phyloP scores from a whole-genome alignment of 768 basidiomycete genomes.

The Pulveroboletus ravenelii region DNA sequence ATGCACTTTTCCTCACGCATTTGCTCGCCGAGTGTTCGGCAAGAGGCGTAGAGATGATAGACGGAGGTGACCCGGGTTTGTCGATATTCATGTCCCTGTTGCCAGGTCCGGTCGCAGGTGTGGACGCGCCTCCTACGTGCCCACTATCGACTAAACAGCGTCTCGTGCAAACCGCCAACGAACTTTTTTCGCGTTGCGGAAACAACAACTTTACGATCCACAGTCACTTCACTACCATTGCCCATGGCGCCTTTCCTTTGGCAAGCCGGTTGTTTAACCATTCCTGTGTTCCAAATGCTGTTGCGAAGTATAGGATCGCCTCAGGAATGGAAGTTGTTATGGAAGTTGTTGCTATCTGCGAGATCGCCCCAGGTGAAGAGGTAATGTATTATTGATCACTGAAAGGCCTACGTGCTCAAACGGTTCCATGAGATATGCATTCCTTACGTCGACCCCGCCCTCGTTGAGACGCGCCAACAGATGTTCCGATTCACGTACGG shows the following conservation, averaged over 20 bases:
- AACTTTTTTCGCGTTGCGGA: conserved; percentile 56
- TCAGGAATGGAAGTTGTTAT: conserved; percentile 41
- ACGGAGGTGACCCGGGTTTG: conserved; percentile 25
- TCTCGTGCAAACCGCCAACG: conserved; percentile 18
- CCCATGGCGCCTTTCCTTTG: conserved; percentile 70
- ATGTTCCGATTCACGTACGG: conserved; percentile 61
- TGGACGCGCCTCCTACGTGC: conserved; percentile 30
- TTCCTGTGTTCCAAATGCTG: conserved; percentile 72
- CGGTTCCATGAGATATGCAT: conserved; percentile 53
- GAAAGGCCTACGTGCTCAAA: not conserved
- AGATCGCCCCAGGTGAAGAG: conserved; percentile 60
- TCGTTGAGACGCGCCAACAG: conserved; percentile 54
- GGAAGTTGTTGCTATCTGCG: conserved; percentile 61
- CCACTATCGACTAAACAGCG: conserved; percentile 26
- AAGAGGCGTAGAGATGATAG: conserved; percentile 1
- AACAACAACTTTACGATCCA: conserved; percentile 83
- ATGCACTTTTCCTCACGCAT: conserved; percentile 62
- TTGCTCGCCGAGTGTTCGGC: conserved; percentile 41
- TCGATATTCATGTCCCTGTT: conserved; percentile 42
- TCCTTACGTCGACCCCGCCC: conserved; percentile 75
- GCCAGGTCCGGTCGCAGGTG: conserved; percentile 33
- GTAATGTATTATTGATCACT: conserved; percentile 32
- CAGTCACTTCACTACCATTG: conserved; percentile 64
- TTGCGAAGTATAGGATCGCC: conserved; percentile 51
- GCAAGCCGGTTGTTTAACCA: conserved; percentile 84